Evolutionary conservation across 1,284 basidiomycete species (phyloP), one percentile per base, ranked within the genome.

Genomic region (Cutaneotrichosporon sp.): DNA sequence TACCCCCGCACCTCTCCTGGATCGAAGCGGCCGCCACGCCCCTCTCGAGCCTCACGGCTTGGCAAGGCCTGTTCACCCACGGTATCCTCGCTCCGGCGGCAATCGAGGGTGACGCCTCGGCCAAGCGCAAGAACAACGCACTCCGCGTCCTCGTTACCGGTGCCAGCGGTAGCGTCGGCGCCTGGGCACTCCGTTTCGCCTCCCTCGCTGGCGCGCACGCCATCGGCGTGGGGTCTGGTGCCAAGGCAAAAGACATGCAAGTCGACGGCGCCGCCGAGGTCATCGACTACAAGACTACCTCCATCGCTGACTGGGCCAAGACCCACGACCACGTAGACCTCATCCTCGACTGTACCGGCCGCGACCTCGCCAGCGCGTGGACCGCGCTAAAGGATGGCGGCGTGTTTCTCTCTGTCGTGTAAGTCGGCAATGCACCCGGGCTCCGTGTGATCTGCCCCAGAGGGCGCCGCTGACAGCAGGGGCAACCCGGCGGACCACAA

Each of bases 11-110:
- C 1, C 56, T 58, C 10, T 30, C 22, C 12, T 58, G 56, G 56
- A 9, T 39, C 10, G 50, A 58, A 15, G 56, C 50, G 13, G 39
- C 39, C 8, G 56, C 50, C 3, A 58, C 52, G 10, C 53, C 56
- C 8, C 52, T 58, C 17, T 52, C 50, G 14, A 13, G 36, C 0
- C 43, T 58, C 13, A 58, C 56, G 4, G 56, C 52, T 13, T 58
- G 52, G 50, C 52, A 58, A 36, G 56, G 50, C 5, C 14, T 58
- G 7, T 54, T 54, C 17, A 40, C 45, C 23, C 56, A 55, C 13
- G 52, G 50, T 26, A 30, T n/a, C 4, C 46, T 58, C 39, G 47
- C 52, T 20, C 14, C 49, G 10, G 37, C 35, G 2, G 46, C 45
- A 1, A 30, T 54, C 4, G 20, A 9, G 3, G 20, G 12, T 8